Percentiles rank a stretch among this genome's conserved stretches.
Conservation (phyloP, 495 filamentous ascomycete genomes). For the Daldinia decipiens region DNA sequence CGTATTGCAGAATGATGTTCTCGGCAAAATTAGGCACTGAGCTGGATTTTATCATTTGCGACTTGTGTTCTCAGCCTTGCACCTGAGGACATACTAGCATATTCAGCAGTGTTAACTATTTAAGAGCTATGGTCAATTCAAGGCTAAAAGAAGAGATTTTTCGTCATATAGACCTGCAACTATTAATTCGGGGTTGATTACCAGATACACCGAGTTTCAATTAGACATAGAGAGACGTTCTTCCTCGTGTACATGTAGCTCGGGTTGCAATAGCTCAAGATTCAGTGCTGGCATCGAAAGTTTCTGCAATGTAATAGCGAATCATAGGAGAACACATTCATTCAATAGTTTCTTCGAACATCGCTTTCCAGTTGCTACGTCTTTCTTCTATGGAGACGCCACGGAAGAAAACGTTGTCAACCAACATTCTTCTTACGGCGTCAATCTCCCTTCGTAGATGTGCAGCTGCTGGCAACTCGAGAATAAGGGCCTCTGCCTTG, state of each 20-base stretch:
- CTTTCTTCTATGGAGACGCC: slow-evolving; percentile 3
- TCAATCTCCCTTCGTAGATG: slow-evolving; percentile 3
- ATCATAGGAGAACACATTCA: not conserved
- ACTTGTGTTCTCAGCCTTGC: too few relatives aligned
- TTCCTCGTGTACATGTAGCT: not conserved
- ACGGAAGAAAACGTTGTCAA: not conserved
- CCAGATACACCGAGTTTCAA: not conserved
- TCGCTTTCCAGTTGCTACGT: not conserved
- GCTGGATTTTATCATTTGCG: too few relatives aligned
- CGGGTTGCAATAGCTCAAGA: not conserved
- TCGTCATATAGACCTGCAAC: too few relatives aligned
- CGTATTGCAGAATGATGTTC: too few relatives aligned
- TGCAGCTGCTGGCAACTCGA: not conserved
- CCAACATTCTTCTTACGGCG: slow-evolving; percentile 8
- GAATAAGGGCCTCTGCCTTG: slow-evolving; percentile 10
- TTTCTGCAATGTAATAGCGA: not conserved
- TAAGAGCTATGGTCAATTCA: too few relatives aligned
- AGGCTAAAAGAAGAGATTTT: too few relatives aligned
- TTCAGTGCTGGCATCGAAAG: not conserved
- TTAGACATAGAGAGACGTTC: not conserved
- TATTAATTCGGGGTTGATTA: not conserved
- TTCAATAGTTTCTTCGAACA: not conserved
- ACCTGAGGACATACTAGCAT: too few relatives aligned
- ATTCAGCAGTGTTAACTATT: too few relatives aligned
- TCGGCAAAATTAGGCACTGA: too few relatives aligned